phyloP scores from a whole-genome alignment of 495 filamentous ascomycete species.

The Penicillium cinerascens region DNA sequence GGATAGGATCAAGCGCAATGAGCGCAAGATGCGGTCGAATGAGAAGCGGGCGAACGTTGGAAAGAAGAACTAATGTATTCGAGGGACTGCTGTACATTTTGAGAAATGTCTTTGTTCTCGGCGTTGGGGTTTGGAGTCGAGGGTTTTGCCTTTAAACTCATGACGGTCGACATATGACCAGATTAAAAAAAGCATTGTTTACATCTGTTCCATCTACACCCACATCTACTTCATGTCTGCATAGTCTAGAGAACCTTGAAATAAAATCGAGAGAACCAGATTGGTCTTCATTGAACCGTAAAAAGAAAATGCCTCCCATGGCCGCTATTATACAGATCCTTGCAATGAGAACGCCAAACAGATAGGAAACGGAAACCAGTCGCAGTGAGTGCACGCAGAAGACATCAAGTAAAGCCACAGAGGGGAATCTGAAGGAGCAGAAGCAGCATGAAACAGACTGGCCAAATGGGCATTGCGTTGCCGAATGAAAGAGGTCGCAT shows the following conservation, averaged over 20 bases:
- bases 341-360: constrained; percentile 18
- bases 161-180: neutral
- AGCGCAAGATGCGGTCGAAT: constrained; percentile 68
- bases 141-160: neutral
- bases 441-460: constrained; percentile 10
- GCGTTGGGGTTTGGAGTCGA: constrained; percentile 31
- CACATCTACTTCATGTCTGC: neutral
- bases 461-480: neutral
- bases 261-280: constrained; percentile 2
- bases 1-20: constrained; percentile 63
- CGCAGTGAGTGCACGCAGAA: constrained; percentile 2
- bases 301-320: constrained; percentile 17
- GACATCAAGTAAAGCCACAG: constrained; percentile 15
- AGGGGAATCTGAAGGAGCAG: constrained; percentile 22
- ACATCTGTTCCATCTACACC: constrained; percentile 1
- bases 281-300: constrained; percentile 19
- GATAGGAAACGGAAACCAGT: constrained; percentile 2
- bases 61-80: constrained; percentile 8
- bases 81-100: constrained; percentile 10
- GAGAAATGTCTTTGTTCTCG: constrained; percentile 15
- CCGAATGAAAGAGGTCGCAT: neutral
- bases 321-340: constrained; percentile 23
- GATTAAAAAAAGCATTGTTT: constrained; percentile 28
- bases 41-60: constrained; percentile 51
- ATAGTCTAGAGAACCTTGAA: neutral